phyloP scores from a whole-genome alignment of 2,329 filamentous ascomycete species.

The Plectosphaerella cucumerina region DNA sequence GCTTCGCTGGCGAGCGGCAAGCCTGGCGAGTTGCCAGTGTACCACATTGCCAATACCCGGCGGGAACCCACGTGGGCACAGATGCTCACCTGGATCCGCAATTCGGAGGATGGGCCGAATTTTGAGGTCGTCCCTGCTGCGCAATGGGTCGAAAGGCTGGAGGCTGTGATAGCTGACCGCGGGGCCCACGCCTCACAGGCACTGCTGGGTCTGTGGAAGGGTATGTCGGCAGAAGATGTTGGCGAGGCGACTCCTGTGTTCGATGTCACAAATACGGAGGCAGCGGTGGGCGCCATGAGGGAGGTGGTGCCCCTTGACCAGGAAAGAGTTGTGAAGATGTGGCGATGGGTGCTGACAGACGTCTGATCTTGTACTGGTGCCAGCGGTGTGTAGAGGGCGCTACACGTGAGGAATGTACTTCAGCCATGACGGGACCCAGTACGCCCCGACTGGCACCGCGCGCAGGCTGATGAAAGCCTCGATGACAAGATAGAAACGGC shows the following conservation, averaged over 20 bases:
- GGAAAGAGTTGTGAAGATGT: not conserved
- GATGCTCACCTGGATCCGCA: conserved; percentile 43
- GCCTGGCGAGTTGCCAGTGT: conserved; percentile 26
- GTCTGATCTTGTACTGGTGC: too few species aligned
- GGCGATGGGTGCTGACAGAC: not conserved
- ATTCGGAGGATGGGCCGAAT: conserved; percentile 30
- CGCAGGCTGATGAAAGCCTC: not conserved
- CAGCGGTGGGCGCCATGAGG: not conserved
- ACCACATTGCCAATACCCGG: conserved; percentile 46
- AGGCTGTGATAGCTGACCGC: not conserved
- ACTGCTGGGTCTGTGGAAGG: not conserved
- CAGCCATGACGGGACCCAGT: not conserved
- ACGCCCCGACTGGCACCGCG: not conserved
- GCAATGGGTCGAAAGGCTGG: not conserved
- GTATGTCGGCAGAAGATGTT: not conserved
- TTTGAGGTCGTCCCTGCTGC: conserved; percentile 31
- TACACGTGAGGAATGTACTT: not conserved
- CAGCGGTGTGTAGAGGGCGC: too few species aligned
- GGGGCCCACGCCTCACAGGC: not conserved
- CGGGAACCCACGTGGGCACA: conserved; percentile 45
- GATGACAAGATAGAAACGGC: not conserved
- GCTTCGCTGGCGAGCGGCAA: conserved; percentile 12
- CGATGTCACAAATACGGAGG: not conserved
- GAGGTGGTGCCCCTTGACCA: not conserved
- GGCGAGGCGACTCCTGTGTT: not conserved